Conservation (phyloP, 179 eudicot species). For the Heliamphora pulchella region DNA sequence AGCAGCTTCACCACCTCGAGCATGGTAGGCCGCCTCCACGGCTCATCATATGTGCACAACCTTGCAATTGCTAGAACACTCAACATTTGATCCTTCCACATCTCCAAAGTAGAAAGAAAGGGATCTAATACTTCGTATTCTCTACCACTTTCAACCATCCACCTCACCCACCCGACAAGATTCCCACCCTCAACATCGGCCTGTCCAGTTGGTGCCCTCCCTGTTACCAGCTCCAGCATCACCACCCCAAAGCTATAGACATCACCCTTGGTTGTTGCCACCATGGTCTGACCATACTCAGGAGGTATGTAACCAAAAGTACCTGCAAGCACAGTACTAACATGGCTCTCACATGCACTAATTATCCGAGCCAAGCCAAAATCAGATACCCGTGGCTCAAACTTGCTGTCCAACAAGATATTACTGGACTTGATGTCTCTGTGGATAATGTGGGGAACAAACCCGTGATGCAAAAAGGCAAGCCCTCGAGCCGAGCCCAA, state of each 20-base stretch:
- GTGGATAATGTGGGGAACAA: constrained; percentile 86
- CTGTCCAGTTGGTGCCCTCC: constrained; percentile 73
- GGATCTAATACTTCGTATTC: constrained; percentile 61
- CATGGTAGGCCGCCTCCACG: constrained; percentile 77
- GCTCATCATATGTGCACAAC: constrained; percentile 64
- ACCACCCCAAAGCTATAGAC: constrained; percentile 92
- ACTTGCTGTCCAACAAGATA: constrained; percentile 59
- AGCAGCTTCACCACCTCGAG: constrained; percentile 69
- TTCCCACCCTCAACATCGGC: constrained; percentile 89
- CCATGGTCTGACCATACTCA: constrained; percentile 84
- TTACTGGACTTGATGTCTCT: constrained; percentile 92
- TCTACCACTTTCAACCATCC: constrained; percentile 48
- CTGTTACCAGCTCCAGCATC: constrained; percentile 87
- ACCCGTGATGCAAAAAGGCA: constrained; percentile 89
- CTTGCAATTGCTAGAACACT: constrained; percentile 58
- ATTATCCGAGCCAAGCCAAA: constrained; percentile 88
- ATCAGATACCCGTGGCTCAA: constrained; percentile 83
- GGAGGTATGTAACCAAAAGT: constrained; percentile 95
- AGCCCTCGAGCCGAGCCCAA: constrained; percentile 82
- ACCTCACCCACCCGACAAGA: constrained; percentile 89
- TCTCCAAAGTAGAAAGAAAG: constrained; percentile 24
- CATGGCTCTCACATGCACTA: constrained; percentile 90
- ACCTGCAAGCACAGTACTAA: constrained; percentile 78
- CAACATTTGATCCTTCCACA: constrained; percentile 59
- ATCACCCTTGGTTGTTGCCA: constrained; percentile 77